These are phyloP conservation scores for Acanthamoeba healyi DNA, from an alignment of 208 protist species.

Conservation along the genomic window DNA sequence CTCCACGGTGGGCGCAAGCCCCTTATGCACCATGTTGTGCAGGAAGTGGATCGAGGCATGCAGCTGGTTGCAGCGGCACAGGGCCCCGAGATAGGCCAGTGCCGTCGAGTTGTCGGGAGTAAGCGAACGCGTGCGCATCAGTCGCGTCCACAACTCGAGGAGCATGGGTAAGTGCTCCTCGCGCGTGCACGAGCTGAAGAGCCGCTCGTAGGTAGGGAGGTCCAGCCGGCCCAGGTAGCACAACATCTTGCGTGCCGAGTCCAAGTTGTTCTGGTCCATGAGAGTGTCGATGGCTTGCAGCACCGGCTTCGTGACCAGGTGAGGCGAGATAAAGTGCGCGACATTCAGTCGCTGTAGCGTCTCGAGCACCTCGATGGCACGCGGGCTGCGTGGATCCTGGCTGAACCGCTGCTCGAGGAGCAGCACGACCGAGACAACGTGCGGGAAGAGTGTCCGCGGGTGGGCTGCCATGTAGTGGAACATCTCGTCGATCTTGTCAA, in stretches of 20 bases:
- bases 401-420: not conserved
- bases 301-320: not conserved
- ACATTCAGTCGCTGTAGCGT: not conserved
- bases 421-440: not conserved
- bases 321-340: not conserved
- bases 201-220: not conserved
- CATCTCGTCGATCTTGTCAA: not conserved
- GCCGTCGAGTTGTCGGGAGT: not conserved
- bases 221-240: not conserved
- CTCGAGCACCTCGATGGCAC: not conserved
- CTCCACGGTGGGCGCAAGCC: not conserved
- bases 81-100: conserved; percentile 26
- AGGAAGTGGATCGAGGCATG: not conserved
- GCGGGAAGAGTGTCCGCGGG: not conserved
- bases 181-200: not conserved
- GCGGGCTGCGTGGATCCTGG: not conserved
- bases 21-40: not conserved
- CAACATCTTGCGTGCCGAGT: not conserved
- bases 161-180: not conserved
- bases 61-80: not conserved
- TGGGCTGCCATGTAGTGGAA: not conserved
- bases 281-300: not conserved
- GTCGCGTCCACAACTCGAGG: not conserved
- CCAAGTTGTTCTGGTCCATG: not conserved
- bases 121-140: not conserved